Evolutionary conservation across 305 asterid species (phyloP), one percentile per base, ranked within the genome.

Genomic region (Fraxinus velutina): DNA sequence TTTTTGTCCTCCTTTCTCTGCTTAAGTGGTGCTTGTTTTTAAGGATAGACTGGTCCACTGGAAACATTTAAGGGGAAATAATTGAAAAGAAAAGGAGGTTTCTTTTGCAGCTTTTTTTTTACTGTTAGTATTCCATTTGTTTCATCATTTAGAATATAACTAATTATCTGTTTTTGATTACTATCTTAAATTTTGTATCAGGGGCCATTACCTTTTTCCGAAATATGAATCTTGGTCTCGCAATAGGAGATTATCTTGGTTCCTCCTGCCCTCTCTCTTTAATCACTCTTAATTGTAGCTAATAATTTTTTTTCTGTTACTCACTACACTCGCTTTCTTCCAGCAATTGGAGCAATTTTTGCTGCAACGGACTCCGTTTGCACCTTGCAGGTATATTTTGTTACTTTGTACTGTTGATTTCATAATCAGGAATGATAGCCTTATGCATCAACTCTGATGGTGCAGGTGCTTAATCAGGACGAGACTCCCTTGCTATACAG

Each of bases 331-430:
- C 55, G 32, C 33, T 75, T 83, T 34, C 79, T 84, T 44, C 74
- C 91, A 89, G 93, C 90, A 78, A 86, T 92, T 82, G 94, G 96
- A 80, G 90, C 93, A 81, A 90, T 92, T 75, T 90, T 90, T 82
- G 91, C 96, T 66, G 92, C 94, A 37, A 88, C 92, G 39, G 92
- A 90, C 79, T 90, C 92, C 32, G 93, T 90, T 77, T 92, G 92
- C 88, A 91, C 93, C 47, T 85, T 91, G 87, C 92, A 86, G 94
- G 94, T 90, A 68, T 15, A 3, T 39, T 73, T 77, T 19, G 24
- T 71, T 78, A 66, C 72, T 62, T 15, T 79, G 42, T 71, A 30
- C 73, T 82, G 42, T 76, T 76, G 76, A 77, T 57, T 72, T 80
- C 66, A 21, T 32, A 22, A 60, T 60, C 71, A 60, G 15, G 71